Base-by-base conservation (phyloP, 352 stramenopile species). In the Phytophthora tubulina region DNA sequence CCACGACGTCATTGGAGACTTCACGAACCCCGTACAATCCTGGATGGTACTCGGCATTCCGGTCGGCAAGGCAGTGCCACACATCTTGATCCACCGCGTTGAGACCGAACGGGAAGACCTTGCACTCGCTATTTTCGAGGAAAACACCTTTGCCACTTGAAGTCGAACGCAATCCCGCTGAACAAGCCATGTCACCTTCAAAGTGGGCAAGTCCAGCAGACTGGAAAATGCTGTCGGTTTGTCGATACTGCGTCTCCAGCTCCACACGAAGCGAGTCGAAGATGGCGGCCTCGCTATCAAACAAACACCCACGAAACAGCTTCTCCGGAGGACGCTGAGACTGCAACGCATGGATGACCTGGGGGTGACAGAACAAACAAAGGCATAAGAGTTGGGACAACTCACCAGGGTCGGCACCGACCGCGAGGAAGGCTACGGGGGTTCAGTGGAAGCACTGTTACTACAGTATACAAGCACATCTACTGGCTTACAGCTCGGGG, bases 51-150 rank as follows among this genome's bases (percentile, higher is more conserved):
- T 70, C 42, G 15, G 44, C 36, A 42, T 72, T 59, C 35, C 57
- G 33, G 30, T 70, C 70, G 7, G 58, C 54, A 4, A 80, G 49
- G 30, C 68, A 80, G 32, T 70, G 64, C 72, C 75, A 82, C 10
- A 80, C 44, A 9, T 67, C 60, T 59, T 73, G 60, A 41, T 78
- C 61, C 30, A 82, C 65, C 10, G 63, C 61, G n/a, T 66, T 42
- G 15, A 78, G 41, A 31, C 63, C 68, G 73, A 81, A 79, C 36
- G 63, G 73, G 50, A 79, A 69, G 5, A 79, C 55, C 59, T 83
- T 72, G 48, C 63, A 78, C 65, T 80, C 66, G 14, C 67, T 52
- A 46, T 79, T 80, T 52, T 81, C 70, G 14, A 82, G 62, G 30
- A 74, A 75, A 13, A 80, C 74, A 9, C 70, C 55, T 3, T 59